These are phyloP conservation scores for Hypoxylon perforatum DNA, from an alignment of 495 filamentous ascomycete species.

Conservation along the genomic window DNA sequence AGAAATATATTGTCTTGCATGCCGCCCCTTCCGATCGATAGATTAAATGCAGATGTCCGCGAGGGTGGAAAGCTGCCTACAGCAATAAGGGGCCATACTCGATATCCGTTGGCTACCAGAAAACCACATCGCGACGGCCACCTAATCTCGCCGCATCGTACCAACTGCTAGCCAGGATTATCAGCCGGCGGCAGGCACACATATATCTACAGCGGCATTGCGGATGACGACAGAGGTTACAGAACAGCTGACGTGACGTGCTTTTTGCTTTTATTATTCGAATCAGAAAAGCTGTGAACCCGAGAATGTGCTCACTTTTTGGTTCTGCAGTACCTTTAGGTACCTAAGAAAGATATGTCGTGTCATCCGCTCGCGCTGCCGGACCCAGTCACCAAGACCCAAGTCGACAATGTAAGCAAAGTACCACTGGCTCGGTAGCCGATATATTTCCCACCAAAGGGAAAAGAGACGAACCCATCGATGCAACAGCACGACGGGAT, in stretches of 20 bases:
- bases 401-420: slow-evolving; percentile 30
- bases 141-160: slow-evolving; percentile 45
- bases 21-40: slow-evolving; percentile 44
- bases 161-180: slow-evolving; percentile 32
- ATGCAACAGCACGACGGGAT: slow-evolving; percentile 27
- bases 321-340: slow-evolving; percentile 19
- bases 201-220: slow-evolving; percentile 16
- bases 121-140: slow-evolving; percentile 35
- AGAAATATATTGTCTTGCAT: slow-evolving; percentile 39
- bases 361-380: slow-evolving; percentile 26
- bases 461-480: slow-evolving; percentile 16
- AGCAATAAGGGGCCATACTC: no score
- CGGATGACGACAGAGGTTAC: slow-evolving; percentile 43
- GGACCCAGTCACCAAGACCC: slow-evolving; percentile 32
- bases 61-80: slow-evolving; percentile 26
- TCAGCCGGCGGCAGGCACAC: slow-evolving; percentile 18
- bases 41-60: slow-evolving; percentile 44
- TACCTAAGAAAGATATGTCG: no score
- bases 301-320: slow-evolving; percentile 41
- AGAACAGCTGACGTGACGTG: slow-evolving; percentile 41
- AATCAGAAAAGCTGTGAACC: slow-evolving; percentile 35
- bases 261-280: slow-evolving; percentile 21
- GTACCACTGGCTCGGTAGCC: slow-evolving; percentile 34
- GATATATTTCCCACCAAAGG: slow-evolving; percentile 13
- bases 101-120: slow-evolving; percentile 41